Base-by-base conservation (phyloP, 2,329 filamentous ascomycete genomes). In the Pleurostoma richardsiae region DNA sequence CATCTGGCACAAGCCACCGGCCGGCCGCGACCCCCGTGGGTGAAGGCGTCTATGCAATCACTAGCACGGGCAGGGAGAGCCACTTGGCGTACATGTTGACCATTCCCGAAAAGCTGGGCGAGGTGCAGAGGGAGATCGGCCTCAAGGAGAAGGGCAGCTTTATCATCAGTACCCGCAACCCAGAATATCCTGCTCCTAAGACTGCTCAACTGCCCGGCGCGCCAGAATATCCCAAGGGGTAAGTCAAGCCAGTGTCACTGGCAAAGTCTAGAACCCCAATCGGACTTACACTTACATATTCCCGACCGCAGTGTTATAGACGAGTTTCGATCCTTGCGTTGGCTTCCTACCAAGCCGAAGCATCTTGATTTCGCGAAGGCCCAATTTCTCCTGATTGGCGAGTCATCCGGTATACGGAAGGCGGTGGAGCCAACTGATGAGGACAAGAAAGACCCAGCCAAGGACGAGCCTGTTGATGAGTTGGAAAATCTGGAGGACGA, bases 41-140 rank as follows among this genome's bases (percentile, higher is more conserved):
- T 0, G 90, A 95, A 62, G 91, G 90, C 1, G 82, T 95, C 0
- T 96, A 96, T 56, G 86, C 85, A 0, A 83, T 96, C 44, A 89
- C 85, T 0, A 81, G 78, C 3, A 88, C 85, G 0, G 82, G 82
- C 2, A 73, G 83, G 0, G 80, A 86, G 42, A 88, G 83, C 2
- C 90, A 95, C 56, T 72, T 96, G 6, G 86, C 79, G 1, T 96
- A 96, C 59, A 78, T 90, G 49, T 69, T 90, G 42, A 95, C 88
- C 0, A 75, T 92, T 29, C 89, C 90, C 0, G 69, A 77, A 3
- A 70, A 86, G 49, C 61, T 88, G 2, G 85, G 83, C 1, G 79
- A 89, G 43, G 75, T 94, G 0, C 90, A 95, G 64, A 73, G 79
- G 38, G 83, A 89, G 47, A 74, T 96, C 10, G 90, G 90, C 0